Evolutionary conservation across 202 grass and related monocot genomes (phyloP).

Genomic region (Panicum hallii): DNA sequence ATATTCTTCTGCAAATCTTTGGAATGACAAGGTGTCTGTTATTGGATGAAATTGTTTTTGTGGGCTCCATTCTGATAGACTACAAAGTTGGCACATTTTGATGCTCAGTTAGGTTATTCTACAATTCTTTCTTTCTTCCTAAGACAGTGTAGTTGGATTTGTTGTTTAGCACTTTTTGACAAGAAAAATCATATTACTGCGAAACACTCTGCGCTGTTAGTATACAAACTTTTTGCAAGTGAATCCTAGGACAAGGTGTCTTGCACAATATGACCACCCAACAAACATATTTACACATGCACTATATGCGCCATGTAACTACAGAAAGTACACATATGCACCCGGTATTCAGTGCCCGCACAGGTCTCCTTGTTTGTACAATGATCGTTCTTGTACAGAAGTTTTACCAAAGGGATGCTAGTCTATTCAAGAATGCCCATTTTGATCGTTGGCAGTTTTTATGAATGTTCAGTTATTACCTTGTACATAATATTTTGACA

Average conservation of each 20-base stretch:
- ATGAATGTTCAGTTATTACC: neutral
- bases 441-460: neutral
- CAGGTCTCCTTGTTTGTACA: neutral
- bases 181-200: neutral
- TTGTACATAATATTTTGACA: neutral
- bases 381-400: neutral
- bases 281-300: neutral
- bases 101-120: neutral
- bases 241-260: neutral
- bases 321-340: neutral
- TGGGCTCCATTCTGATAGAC: neutral
- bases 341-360: neutral
- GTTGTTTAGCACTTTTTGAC: neutral
- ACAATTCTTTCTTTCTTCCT: neutral
- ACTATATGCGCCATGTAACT: constrained; percentile 10
- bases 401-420: neutral
- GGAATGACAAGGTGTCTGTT: neutral
- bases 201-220: neutral
- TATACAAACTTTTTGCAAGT: neutral
- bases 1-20: neutral
- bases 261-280: neutral
- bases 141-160: neutral
- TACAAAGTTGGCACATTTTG: neutral
- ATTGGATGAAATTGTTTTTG: neutral
- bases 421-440: neutral